Base-by-base conservation (phyloP, 75 land plant species). In the Pinus tabuliformis region DNA sequence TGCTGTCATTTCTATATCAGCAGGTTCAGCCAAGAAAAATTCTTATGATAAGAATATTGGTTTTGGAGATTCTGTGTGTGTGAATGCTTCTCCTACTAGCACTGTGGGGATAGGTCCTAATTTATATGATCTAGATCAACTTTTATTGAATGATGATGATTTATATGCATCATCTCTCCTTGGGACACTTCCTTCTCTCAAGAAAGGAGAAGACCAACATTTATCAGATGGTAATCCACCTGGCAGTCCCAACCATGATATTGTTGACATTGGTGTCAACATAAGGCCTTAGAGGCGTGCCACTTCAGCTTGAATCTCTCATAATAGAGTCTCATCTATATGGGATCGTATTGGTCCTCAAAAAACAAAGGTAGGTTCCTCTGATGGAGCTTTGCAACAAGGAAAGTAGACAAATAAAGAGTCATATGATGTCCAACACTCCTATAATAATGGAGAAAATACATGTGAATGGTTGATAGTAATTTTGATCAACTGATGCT, bases 51-150 rank as follows among this genome's bases (percentile, higher is more conserved):
- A n/a, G 72, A 89, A 82, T 76, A 78, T 75, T 80, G 83, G 45
- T 7, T n/a, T 75, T 18, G 76, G 82, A 62, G 82, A 39, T 37
- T 37, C 14, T n/a, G 49, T 20, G n/a, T 52, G 42, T 68, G 5
- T 68, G 52, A 68, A 68, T 68, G 11, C 20, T 42, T 68, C 72
- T 17, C 60, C 59, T 56, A 74, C 70, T 73, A 17, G 74, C 58
- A 16, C 63, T 75, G 66, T 59, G 59, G 82, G 36, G 30, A 78
- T 58, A 66, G 92, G 83, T 58, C 78, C 91, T 73, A 98, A 97
- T 77, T 85, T 92, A 8, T 97, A 97, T 89, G 98, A 97, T 83
- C 99, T 95, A 63, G 99, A 97, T 85, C 95, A 97, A 64, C 99
- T 93, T 63, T 72, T 97, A 18, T 97, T 90, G 95, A 89, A 81